phyloP scores from a whole-genome alignment of 345 rosid species.

The Angophora floribunda region DNA sequence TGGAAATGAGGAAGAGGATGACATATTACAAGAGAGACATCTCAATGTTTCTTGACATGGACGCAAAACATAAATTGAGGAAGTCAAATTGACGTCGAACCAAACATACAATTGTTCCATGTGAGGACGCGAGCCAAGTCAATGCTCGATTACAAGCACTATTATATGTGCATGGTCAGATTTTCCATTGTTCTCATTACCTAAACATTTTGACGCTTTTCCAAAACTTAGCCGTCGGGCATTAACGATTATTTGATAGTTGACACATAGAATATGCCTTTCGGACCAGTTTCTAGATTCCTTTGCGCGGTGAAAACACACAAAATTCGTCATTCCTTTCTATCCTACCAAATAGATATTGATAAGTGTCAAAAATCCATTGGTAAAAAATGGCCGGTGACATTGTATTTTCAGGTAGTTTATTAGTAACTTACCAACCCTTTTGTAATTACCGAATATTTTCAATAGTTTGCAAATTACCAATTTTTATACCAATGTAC shows the following conservation, averaged over 20 bases:
- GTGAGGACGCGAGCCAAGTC: neutral
- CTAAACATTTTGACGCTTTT: neutral
- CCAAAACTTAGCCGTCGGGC: neutral
- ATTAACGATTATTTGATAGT: neutral
- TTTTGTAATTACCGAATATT: neutral
- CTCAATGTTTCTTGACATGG: neutral
- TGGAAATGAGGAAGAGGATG: neutral
- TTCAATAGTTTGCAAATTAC: neutral
- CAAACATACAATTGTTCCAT: neutral
- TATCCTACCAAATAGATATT: neutral
- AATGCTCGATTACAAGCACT: neutral
- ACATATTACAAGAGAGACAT: neutral
- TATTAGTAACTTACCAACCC: neutral
- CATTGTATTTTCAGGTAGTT: neutral
- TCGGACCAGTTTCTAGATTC: neutral
- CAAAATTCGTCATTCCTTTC: neutral
- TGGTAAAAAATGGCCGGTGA: neutral
- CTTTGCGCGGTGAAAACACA: neutral
- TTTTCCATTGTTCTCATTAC: neutral
- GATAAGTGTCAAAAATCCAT: neutral
- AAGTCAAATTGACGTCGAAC: neutral
- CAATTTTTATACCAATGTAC: neutral
- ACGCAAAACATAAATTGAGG: neutral
- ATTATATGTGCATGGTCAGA: neutral
- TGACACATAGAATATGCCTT: neutral